Evolutionary conservation across 768 basidiomycete genomes (phyloP), one percentile per base, ranked within the genome.

Genomic region (Phaffia tasmanica): DNA sequence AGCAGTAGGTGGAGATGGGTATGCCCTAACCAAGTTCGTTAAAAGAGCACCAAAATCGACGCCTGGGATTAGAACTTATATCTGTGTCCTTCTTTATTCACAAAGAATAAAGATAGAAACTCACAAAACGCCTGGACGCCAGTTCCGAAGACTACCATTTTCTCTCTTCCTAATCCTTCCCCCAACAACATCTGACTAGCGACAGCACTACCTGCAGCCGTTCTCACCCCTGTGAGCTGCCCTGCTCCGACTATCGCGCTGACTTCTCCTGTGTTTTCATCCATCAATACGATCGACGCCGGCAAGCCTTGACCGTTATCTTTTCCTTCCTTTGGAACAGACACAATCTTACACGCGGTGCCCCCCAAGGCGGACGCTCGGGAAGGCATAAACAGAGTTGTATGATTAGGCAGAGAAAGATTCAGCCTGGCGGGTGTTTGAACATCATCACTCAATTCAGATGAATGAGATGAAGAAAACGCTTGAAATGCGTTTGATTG

Each of bases 371-470:
- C 68, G 8, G 77, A 73, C 14, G 86, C 78, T 29, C 85, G 81
- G 8, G 87, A 83, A 1, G 91, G 89, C 91, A 94, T 94, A 76
- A 90, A 87, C 2, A 95, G 78, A 0, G 81, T 79, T 0, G 80
- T 85, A 70, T 89, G 83, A 53, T 80, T 16, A 1, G 56, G 30
- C n/a, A 69, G 63, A 18, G 30, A 19, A 21, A 69, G 57, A 0
- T 62, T 18, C 42, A 59, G 46, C n/a, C 67, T 49, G 35, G 57
- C 30, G 1, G 67, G 67, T 7, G 29, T 56, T 29, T 63, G 62
- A 25, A 69, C 35, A 8, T 19, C 25, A 27, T 53, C 30, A 2
- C 51, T 9, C 3, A 56, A 32, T 18, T 42, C 7, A 9, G 49
- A 9, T 35, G 65, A 49, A 50, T 57, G 32, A 23, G 57, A 54